A percentile compares a stretch with the other conserved stretches of the same genome.
These are phyloP conservation scores for Ambispora gerdemannii DNA, from an alignment of 192 early-diverging fungal species.

Conservation along the genomic window DNA sequence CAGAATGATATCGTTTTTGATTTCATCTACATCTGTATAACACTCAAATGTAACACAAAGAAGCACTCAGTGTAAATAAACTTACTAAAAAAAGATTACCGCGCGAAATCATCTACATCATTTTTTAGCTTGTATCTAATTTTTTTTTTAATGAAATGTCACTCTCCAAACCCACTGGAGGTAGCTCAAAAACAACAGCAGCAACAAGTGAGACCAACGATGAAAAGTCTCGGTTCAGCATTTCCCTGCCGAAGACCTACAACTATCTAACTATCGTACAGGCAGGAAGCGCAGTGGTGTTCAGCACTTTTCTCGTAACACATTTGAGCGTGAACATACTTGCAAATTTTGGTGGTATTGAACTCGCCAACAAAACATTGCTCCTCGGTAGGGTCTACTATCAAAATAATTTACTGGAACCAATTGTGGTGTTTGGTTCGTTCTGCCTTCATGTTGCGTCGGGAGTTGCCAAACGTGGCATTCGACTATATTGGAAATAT, in stretches of 20 bases:
- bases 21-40: too few relatives aligned
- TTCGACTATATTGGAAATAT: conserved; percentile 38
- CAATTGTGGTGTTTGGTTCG: conserved; percentile 41
- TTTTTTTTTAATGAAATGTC: neutral
- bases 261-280: conserved; percentile 25
- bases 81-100: too few relatives aligned
- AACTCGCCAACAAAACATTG: conserved; percentile 42
- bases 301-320: conserved; percentile 35
- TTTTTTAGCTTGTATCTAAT: too few relatives aligned
- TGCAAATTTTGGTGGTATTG: conserved; percentile 37
- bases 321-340: conserved; percentile 37
- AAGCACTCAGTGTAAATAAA: too few relatives aligned
- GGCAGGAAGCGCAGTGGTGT: conserved; percentile 33
- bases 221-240: neutral
- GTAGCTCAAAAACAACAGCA: neutral
- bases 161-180: neutral
- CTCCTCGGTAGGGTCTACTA: conserved; percentile 47
- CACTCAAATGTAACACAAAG: too few relatives aligned
- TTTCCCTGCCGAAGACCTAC: conserved; percentile 6
- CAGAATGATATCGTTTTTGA: too few relatives aligned
- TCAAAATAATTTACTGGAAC: conserved; percentile 39
- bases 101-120: too few relatives aligned
- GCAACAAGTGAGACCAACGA: neutral
- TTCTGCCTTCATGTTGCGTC: conserved; percentile 35
- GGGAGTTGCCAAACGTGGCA: conserved; percentile 28